phyloP scores from a whole-genome alignment of 2,329 filamentous ascomycete genomes.

The Stylonectria norvegica region DNA sequence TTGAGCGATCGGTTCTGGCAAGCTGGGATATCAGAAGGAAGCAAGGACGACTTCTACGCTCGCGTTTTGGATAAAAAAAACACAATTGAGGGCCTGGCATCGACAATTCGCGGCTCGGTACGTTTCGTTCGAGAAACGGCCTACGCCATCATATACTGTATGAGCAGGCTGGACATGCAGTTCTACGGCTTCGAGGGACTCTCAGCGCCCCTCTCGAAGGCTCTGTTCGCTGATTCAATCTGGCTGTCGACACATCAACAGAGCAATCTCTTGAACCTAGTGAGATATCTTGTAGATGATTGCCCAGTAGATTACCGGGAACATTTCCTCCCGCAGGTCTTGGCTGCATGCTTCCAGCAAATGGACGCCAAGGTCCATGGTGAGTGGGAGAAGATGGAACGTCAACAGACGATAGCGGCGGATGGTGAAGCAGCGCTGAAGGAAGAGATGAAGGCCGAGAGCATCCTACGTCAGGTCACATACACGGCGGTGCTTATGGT shows the following conservation, averaged over 20 bases:
- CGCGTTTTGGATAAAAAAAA: slow-evolving; percentile 83
- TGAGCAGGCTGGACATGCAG: slow-evolving; percentile 79
- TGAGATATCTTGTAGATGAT: slow-evolving; percentile 84
- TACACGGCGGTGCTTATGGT: slow-evolving; percentile 91
- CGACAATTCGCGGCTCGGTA: slow-evolving; percentile 84
- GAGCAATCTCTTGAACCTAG: slow-evolving; percentile 86
- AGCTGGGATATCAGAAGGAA: slow-evolving; percentile 91
- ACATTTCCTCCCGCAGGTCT: slow-evolving; percentile 79
- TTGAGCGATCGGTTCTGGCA: slow-evolving; percentile 98
- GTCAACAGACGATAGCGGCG: slow-evolving; percentile 57
- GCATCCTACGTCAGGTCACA: slow-evolving; percentile 87
- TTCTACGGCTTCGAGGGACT: slow-evolving; percentile 91
- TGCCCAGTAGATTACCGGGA: slow-evolving; percentile 76
- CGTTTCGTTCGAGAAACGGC: slow-evolving; percentile 88
- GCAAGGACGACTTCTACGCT: slow-evolving; percentile 94
- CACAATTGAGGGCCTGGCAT: slow-evolving; percentile 90
- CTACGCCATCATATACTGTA: slow-evolving; percentile 90
- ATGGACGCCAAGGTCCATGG: slow-evolving; percentile 82
- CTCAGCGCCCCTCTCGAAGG: slow-evolving; percentile 75
- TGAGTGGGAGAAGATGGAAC: slow-evolving; percentile 79
- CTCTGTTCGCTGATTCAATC: slow-evolving; percentile 78
- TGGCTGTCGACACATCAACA: slow-evolving; percentile 88
- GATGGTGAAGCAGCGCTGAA: slow-evolving; percentile 74
- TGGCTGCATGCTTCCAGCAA: slow-evolving; percentile 78
- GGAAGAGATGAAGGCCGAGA: slow-evolving; percentile 98